A percentile compares a stretch with the other conserved stretches of the same genome.
Conservation (phyloP, 805 yeast genomes). For the Wickerhamomyces canadensis region DNA sequence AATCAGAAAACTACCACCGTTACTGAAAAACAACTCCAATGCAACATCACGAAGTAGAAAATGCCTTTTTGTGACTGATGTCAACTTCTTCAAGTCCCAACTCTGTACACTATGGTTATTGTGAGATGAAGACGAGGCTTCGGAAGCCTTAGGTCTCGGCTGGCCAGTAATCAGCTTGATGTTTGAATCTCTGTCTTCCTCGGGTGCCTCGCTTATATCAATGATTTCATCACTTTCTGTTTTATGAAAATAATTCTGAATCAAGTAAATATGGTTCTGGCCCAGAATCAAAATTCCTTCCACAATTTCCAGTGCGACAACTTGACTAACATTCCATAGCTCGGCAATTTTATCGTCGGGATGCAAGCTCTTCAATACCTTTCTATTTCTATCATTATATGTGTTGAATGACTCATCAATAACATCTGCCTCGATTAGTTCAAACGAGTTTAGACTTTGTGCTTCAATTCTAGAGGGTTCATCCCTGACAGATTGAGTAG, state of each 20-base stretch:
- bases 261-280: slow-evolving; percentile 54
- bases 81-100: slow-evolving; percentile 58
- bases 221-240: slow-evolving; percentile 47
- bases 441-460: slow-evolving; percentile 32
- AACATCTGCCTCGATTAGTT: slow-evolving; percentile 37
- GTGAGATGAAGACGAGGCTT: slow-evolving; percentile 14
- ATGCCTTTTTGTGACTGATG: slow-evolving; percentile 66
- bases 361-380: slow-evolving; percentile 61
- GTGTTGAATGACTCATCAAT: slow-evolving; percentile 25
- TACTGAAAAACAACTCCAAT: slow-evolving; percentile 66
- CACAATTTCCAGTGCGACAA: slow-evolving; percentile 69
- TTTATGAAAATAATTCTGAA: slow-evolving; percentile 63
- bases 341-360: slow-evolving; percentile 67
- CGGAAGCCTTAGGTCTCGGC: slow-evolving; percentile 19
- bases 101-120: slow-evolving; percentile 42
- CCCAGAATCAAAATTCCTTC: slow-evolving; percentile 78
- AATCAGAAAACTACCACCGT: slow-evolving; percentile 65
- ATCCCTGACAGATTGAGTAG: slow-evolving; percentile 1
- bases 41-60: slow-evolving; percentile 79
- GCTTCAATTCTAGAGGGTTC: slow-evolving; percentile 18
- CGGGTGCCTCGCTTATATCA: slow-evolving; percentile 62
- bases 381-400: slow-evolving; percentile 67
- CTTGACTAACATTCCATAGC: slow-evolving; percentile 69
- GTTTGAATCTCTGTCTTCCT: slow-evolving; percentile 58
- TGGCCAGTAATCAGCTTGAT: slow-evolving; percentile 56